Evolutionary conservation across 805 yeast genomes (phyloP), one percentile per base, ranked within the genome.

Genomic region (Metschnikowia cubensis): DNA sequence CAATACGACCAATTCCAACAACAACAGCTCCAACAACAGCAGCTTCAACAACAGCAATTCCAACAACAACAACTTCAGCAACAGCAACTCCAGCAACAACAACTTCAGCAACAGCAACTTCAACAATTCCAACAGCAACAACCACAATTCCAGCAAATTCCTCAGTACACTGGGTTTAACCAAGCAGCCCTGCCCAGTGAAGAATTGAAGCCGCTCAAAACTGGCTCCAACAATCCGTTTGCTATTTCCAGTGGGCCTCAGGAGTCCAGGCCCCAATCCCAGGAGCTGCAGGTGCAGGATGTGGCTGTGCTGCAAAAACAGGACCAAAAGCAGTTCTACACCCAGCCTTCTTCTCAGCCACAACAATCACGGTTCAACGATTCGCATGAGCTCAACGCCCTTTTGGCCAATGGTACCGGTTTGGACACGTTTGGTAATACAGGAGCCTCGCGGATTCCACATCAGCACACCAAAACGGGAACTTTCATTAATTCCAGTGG

Each of bases 381-480:
- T 45, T 60, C 68, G 69, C 80, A 76, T 74, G 91, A 87, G 52
- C 78, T 92, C 62, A 90, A 90, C 70, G 78, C 80, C 48, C 74
- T 91, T 48, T 73, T 92, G 56, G 89, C 94, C 11, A 80, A 82
- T 40, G 97, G 96, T 29, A 88, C 96, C 0, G 97, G 96, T 32
- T 75, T 89, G 50, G 99, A 91, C 70, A 91, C 97, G 0, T 94
- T 88, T 67, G 96, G 96, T 65, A 89, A 89, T 67, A 83, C 86
- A 15, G 96, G 96, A 48, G 84, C 82, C 18, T 67, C 82, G 6
- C 83, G 97, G 71, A 80, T 92, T 49, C 96, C 98, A 3, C 95
- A 96, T 42, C 97, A 92, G 63, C 92, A 87, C 65, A 92, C 97
- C 1, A 81, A 80, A 57, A 83, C 94, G 2, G 83, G 85, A 4